Percentiles rank a stretch among this genome's conserved stretches.
Conservation (phyloP, 2,329 filamentous ascomycete genomes). For the Nectriaceae sp. region DNA sequence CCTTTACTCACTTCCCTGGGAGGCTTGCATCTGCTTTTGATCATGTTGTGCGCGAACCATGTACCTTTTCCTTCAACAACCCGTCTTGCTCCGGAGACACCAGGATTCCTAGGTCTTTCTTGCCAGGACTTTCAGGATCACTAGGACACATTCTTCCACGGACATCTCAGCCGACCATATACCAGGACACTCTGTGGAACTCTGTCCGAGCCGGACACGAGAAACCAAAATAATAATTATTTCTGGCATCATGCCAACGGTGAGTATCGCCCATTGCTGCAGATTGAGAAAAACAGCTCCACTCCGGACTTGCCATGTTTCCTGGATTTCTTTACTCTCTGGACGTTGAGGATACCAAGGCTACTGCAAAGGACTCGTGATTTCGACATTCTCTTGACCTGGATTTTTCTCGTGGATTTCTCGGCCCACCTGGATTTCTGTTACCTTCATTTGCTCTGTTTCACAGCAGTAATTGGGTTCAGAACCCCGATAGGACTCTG, state of each 20-base stretch:
- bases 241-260: constrained; percentile 27
- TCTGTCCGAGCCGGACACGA: constrained; percentile 36
- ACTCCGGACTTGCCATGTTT: constrained; percentile 14
- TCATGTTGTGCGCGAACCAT: constrained; percentile 32
- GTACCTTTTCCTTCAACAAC: constrained; percentile 30
- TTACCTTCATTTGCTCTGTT: constrained; percentile 12
- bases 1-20: constrained; percentile 46
- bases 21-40: constrained; percentile 38
- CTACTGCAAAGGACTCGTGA: constrained; percentile 12
- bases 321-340: constrained; percentile 2
- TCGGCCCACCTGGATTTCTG: constrained; percentile 4
- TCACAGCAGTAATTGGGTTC: constrained; percentile 5
- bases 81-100: constrained; percentile 16
- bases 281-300: constrained; percentile 25
- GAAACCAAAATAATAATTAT: constrained; percentile 30
- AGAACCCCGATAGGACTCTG: constrained; percentile 1
- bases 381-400: background rate
- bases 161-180: constrained; percentile 11
- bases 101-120: constrained; percentile 18
- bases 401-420: background rate
- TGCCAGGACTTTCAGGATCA: constrained; percentile 14
- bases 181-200: constrained; percentile 16
- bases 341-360: constrained; percentile 21
- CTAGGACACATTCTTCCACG: constrained; percentile 11
- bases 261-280: constrained; percentile 41